These are phyloP conservation scores for Macaranga tanarius DNA, from an alignment of 441 rosid genomes.

Conservation along the genomic window DNA sequence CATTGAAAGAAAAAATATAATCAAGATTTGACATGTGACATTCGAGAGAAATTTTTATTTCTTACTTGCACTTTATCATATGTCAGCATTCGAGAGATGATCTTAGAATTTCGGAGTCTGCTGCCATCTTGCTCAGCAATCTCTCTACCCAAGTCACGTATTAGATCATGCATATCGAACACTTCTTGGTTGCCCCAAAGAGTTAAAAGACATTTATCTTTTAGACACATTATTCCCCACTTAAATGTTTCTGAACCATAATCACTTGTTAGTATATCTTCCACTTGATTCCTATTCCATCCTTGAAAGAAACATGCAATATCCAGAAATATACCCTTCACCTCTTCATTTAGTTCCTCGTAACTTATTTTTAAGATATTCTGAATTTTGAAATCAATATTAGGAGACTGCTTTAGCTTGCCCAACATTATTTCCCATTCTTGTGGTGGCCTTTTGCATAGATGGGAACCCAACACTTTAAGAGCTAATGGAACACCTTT, in stretches of 20 bases:
- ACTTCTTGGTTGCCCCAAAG: background rate
- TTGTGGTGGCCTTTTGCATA: background rate
- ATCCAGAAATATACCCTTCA: conserved; percentile 20
- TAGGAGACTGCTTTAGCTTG: background rate
- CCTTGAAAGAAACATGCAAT: conserved; percentile 28
- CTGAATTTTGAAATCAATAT: background rate
- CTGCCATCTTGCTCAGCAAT: conserved; percentile 39
- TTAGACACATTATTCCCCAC: conserved; percentile 9
- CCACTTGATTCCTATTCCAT: background rate
- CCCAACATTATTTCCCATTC: conserved; percentile 18
- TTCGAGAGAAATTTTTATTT: background rate
- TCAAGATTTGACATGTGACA: too few species aligned
- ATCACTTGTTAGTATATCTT: background rate
- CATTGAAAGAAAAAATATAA: too few species aligned
- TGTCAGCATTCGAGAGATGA: too few species aligned
- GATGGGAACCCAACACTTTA: conserved; percentile 24
- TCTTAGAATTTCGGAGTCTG: conserved; percentile 23
- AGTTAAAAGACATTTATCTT: conserved; percentile 7
- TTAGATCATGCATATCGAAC: conserved; percentile 26
- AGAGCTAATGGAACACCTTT: conserved; percentile 23
- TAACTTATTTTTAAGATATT: conserved; percentile 6
- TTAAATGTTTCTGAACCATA: background rate
- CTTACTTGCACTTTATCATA: conserved; percentile 24
- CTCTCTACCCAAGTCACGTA: conserved; percentile 44
- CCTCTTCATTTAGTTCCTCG: background rate